These are phyloP conservation scores for Talaromyces sp. DNA, from an alignment of 2,329 filamentous ascomycete genomes.

Conservation along the genomic window DNA sequence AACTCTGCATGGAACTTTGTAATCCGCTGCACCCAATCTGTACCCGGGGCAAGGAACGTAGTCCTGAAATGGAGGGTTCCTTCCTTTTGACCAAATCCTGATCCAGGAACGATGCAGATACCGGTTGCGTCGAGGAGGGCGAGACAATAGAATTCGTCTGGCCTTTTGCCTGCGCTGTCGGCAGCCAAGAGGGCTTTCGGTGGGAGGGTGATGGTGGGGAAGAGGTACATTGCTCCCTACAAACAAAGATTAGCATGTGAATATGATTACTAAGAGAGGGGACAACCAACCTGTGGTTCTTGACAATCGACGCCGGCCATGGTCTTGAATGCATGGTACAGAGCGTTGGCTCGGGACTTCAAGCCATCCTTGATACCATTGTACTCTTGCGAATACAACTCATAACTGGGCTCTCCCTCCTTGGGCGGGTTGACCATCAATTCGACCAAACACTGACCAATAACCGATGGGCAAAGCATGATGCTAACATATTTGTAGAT, in stretches of 20 bases:
- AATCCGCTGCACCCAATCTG: slow-evolving; percentile 87
- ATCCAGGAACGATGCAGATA: slow-evolving; percentile 88
- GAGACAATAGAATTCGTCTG: slow-evolving; percentile 95
- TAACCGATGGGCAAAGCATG: slow-evolving; percentile 90
- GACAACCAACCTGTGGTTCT: slow-evolving; percentile 62
- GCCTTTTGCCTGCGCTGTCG: slow-evolving; percentile 65
- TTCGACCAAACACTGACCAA: slow-evolving; percentile 95
- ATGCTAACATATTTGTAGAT: slow-evolving; percentile 99
- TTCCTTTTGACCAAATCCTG: slow-evolving; percentile 91
- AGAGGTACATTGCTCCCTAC: slow-evolving; percentile 96
- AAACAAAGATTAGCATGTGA: slow-evolving; percentile 14
- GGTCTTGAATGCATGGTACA: slow-evolving; percentile 84
- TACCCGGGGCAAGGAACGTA: slow-evolving; percentile 93
- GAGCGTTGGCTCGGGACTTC: slow-evolving; percentile 73
- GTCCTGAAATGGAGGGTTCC: slow-evolving; percentile 91
- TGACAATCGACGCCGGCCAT: slow-evolving; percentile 97
- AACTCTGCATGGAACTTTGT: slow-evolving; percentile 89
- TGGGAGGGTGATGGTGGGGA: slow-evolving; percentile 85
- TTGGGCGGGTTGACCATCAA: slow-evolving; percentile 95
- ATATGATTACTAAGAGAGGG: background rate
- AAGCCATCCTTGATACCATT: slow-evolving; percentile 76
- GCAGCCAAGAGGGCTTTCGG: slow-evolving; percentile 75
- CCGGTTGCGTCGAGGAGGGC: slow-evolving; percentile 88
- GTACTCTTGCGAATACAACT: slow-evolving; percentile 83
- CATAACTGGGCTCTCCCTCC: slow-evolving; percentile 77